These are phyloP conservation scores for Hyparrhenia diplandra DNA, from an alignment of 176 grass and related monocot species.

Conservation along the genomic window DNA sequence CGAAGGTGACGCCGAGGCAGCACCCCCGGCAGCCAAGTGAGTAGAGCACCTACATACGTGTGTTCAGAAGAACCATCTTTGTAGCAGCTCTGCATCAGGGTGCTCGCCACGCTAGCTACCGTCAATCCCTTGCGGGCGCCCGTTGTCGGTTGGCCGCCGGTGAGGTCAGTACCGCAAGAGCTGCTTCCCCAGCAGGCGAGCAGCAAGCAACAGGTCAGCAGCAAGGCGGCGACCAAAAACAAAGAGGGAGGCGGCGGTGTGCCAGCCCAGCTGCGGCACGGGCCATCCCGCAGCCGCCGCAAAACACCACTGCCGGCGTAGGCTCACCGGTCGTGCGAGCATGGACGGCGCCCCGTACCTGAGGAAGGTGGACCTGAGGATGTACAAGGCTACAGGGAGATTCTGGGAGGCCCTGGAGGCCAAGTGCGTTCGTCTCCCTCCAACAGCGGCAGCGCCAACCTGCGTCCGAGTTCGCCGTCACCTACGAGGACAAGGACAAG, in stretches of 20 bases:
- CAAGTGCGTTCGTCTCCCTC: conserved; percentile 81
- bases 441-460: conserved; percentile 15
- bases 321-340: conserved; percentile 65
- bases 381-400: conserved; percentile 78
- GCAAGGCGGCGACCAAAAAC: not conserved
- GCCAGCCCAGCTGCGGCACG: not conserved
- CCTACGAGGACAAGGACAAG: conserved; percentile 84
- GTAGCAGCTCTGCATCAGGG: not conserved
- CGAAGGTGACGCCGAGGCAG: conserved; percentile 13
- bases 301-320: too few relatives aligned
- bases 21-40: conserved; percentile 48
- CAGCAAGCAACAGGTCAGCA: conserved; percentile 1
- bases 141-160: conserved; percentile 88
- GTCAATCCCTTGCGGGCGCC: conserved; percentile 54
- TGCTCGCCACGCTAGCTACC: not conserved
- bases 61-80: not conserved
- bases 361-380: conserved; percentile 71
- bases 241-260: not conserved
- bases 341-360: conserved; percentile 92
- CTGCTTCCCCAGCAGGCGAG: conserved; percentile 46
- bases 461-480: conserved; percentile 58
- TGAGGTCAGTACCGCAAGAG: conserved; percentile 78
- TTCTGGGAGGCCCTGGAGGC: conserved; percentile 61
- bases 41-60: not conserved
- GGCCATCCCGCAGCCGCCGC: not conserved